Percentiles rank a stretch among this genome's conserved stretches.
Conservation (phyloP, 345 rosid species). For the Populus tremula region DNA sequence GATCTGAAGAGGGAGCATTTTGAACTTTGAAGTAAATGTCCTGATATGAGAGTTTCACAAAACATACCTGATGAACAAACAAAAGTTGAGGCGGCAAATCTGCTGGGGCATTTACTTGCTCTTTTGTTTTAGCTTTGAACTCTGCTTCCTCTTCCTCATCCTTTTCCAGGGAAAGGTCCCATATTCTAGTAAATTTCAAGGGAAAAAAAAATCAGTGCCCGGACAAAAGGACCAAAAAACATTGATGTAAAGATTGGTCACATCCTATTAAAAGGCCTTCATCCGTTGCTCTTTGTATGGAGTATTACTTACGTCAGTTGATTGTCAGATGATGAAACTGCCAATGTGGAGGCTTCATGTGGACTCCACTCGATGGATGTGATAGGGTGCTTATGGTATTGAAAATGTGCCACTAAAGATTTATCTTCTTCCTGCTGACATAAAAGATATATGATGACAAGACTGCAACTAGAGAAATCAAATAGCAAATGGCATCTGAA, state of each 20-base stretch:
- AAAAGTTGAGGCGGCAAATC: slow-evolving; percentile 92
- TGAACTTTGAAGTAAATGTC: neutral
- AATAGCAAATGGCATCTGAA: neutral
- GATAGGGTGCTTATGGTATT: slow-evolving; percentile 76
- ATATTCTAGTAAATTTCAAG: slow-evolving; percentile 52
- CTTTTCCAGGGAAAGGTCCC: slow-evolving; percentile 94
- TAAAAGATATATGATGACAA: neutral
- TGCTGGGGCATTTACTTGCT: slow-evolving; percentile 74
- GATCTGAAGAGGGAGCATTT: neutral
- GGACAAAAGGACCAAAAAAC: neutral
- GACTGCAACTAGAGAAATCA: neutral
- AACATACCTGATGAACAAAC: slow-evolving; percentile 85
- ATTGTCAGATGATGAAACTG: slow-evolving; percentile 83
- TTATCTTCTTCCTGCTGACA: slow-evolving; percentile 56
- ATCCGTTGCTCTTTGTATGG: neutral
- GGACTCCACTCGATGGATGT: slow-evolving; percentile 98
- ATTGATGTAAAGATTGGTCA: neutral
- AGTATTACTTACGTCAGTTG: slow-evolving; percentile 70
- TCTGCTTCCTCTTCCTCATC: slow-evolving; percentile 97
- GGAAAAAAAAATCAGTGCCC: neutral
- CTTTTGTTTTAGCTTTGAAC: slow-evolving; percentile 76
- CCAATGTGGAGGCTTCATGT: slow-evolving; percentile 78
- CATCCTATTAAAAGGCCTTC: neutral
- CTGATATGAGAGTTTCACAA: neutral
- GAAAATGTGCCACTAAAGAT: slow-evolving; percentile 81